Evolutionary conservation across 208 protist genomes (phyloP).

Genomic region (Leishmania gerbilli): DNA sequence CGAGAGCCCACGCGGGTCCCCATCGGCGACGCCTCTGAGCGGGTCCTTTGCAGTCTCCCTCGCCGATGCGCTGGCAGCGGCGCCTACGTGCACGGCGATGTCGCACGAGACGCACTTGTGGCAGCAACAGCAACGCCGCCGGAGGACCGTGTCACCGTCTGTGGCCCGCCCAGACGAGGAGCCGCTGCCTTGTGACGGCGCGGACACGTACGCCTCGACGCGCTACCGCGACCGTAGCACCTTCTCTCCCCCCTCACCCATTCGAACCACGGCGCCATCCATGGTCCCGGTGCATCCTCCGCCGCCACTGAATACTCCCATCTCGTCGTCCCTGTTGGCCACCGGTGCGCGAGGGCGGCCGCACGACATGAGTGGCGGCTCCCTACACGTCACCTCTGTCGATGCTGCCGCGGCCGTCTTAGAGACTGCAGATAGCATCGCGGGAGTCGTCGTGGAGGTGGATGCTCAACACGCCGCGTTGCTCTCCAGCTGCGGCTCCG

Average conservation of each 20-base stretch:
- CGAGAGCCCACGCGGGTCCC: constrained; percentile 23
- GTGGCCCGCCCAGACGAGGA: constrained; percentile 31
- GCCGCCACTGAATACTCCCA: neutral
- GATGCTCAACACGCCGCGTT: neutral
- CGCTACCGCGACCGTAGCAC: neutral
- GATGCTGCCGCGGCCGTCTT: neutral
- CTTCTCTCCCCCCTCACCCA: constrained; percentile 1
- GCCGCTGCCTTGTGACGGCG: neutral
- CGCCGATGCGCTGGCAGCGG: constrained; percentile 21
- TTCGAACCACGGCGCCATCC: constrained; percentile 10
- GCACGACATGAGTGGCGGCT: neutral
- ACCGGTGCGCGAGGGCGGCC: neutral
- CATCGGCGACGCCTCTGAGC: constrained; percentile 6
- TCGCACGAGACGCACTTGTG: constrained; percentile 21
- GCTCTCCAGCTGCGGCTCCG: neutral
- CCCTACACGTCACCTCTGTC: neutral
- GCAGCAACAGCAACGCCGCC: constrained; percentile 28
- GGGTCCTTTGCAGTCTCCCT: constrained; percentile 15
- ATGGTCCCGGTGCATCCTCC: constrained; percentile 6
- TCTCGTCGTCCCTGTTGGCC: neutral
- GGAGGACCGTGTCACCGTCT: constrained; percentile 33
- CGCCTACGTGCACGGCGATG: constrained; percentile 7
- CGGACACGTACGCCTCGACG: neutral
- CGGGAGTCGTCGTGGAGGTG: constrained; percentile 10
- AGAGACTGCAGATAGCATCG: neutral